These are phyloP conservation scores for Mycena epipterygia DNA, from an alignment of 768 basidiomycete genomes.

Conservation along the genomic window DNA sequence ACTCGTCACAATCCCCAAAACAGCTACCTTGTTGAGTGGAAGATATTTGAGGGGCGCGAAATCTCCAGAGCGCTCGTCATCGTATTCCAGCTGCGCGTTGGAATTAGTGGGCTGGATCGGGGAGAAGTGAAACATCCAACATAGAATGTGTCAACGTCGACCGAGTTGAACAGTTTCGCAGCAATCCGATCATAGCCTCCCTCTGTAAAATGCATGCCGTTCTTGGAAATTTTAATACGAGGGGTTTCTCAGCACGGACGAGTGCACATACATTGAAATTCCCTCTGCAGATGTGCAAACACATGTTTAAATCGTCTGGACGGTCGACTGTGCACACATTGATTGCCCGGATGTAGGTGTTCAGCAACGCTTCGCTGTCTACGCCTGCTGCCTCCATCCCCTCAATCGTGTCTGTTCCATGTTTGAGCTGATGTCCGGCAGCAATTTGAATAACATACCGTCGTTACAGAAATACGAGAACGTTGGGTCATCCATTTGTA, in stretches of 20 bases:
- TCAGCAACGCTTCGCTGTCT: conserved; percentile 74
- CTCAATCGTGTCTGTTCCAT: conserved; percentile 51
- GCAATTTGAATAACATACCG: conserved; percentile 49
- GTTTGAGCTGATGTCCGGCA: background rate
- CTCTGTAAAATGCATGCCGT: conserved; percentile 68
- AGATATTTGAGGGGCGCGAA: conserved; percentile 69
- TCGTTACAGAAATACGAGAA: conserved; percentile 79
- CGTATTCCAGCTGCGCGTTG: conserved; percentile 69
- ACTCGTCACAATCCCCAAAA: conserved; percentile 65
- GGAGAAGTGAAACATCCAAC: conserved; percentile 43
- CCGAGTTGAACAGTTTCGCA: conserved; percentile 66
- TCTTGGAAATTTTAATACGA: conserved; percentile 35
- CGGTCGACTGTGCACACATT: conserved; percentile 66
- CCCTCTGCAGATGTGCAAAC: conserved; percentile 74
- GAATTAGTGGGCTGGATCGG: conserved; percentile 8
- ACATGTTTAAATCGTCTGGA: conserved; percentile 67
- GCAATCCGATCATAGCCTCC: conserved; percentile 72
- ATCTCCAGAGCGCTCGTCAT: conserved; percentile 73
- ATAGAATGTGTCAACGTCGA: conserved; percentile 71
- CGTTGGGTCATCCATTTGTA: conserved; percentile 67
- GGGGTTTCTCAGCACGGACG: background rate
- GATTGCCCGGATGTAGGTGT: conserved; percentile 78
- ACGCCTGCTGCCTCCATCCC: conserved; percentile 71
- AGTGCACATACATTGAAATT: conserved; percentile 61
- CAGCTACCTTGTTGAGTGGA: conserved; percentile 61